phyloP scores from a whole-genome alignment of 2,329 filamentous ascomycete species.

The Westerdykella ornata region DNA sequence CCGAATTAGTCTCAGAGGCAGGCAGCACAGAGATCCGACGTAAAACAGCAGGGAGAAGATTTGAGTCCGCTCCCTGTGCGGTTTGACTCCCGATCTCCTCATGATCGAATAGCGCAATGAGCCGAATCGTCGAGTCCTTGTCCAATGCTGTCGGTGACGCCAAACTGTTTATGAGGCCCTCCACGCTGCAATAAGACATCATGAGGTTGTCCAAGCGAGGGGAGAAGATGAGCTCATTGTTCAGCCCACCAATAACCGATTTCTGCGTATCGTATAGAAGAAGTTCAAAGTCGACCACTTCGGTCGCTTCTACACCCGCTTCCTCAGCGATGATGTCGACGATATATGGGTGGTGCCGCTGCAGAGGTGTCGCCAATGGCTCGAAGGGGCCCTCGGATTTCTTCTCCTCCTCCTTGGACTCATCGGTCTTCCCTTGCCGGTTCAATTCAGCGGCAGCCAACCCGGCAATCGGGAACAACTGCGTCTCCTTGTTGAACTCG shows the following conservation, averaged over 20 bases:
- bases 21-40: slow-evolving; percentile 78
- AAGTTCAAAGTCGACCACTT: slow-evolving; percentile 89
- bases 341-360: slow-evolving; percentile 84
- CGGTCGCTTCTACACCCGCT: slow-evolving; percentile 60
- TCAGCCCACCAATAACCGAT: slow-evolving; percentile 77
- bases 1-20: slow-evolving; percentile 50
- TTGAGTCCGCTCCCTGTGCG: slow-evolving; percentile 89
- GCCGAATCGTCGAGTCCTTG: slow-evolving; percentile 71
- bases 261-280: slow-evolving; percentile 96
- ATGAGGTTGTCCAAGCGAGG: slow-evolving; percentile 92
- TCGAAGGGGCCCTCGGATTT: slow-evolving; percentile 48
- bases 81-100: slow-evolving; percentile 93
- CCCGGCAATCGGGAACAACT: slow-evolving; percentile 88
- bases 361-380: slow-evolving; percentile 67
- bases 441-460: slow-evolving; percentile 85
- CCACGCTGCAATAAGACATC: slow-evolving; percentile 90
- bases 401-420: slow-evolving; percentile 40
- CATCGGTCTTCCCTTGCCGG: slow-evolving; percentile 53
- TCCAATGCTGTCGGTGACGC: slow-evolving; percentile 58
- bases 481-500: slow-evolving; percentile 92
- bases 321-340: slow-evolving; percentile 79
- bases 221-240: slow-evolving; percentile 93
- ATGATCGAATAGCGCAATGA: slow-evolving; percentile 95
- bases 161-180: slow-evolving; percentile 77
- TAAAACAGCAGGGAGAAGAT: slow-evolving; percentile 79